Conservation (phyloP, 495 filamentous ascomycete species). For the Polyplosphaeria fusca region DNA sequence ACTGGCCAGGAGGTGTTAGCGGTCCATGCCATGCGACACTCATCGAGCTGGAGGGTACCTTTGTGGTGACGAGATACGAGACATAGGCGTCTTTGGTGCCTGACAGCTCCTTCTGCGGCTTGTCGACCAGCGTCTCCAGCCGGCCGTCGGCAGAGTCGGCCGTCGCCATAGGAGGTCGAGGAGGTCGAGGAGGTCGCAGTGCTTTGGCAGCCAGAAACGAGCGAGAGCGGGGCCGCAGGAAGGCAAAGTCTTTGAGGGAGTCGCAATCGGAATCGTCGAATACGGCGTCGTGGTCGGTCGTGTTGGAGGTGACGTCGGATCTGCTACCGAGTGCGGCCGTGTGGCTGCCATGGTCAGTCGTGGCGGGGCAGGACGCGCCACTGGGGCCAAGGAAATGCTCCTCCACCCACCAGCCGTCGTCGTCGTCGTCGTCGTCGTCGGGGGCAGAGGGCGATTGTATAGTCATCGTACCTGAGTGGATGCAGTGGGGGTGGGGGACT, state of each 20-base stretch:
- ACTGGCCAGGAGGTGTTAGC: constrained; percentile 50
- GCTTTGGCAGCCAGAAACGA: too few relatives aligned
- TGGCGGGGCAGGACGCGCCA: too few relatives aligned
- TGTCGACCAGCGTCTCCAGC: constrained; percentile 76
- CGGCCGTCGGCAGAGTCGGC: constrained; percentile 55
- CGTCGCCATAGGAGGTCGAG: not conserved
- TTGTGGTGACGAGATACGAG: constrained; percentile 88
- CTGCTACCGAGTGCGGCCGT: too few relatives aligned
- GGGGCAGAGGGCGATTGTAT: too few relatives aligned
- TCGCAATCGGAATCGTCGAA: constrained; percentile 6
- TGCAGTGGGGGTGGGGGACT: too few relatives aligned
- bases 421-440: too few relatives aligned
- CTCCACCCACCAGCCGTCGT: too few relatives aligned
- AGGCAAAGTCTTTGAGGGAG: constrained; percentile 1
- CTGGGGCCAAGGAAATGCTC: too few relatives aligned
- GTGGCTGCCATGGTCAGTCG: too few relatives aligned
- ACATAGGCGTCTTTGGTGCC: constrained; percentile 98
- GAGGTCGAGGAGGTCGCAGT: not conserved
- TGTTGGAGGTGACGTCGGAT: too few relatives aligned
- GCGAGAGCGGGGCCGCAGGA: too few relatives aligned
- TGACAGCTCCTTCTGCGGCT: constrained; percentile 87
- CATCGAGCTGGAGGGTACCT: constrained; percentile 52
- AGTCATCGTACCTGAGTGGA: too few relatives aligned
- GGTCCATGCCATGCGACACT: not conserved
- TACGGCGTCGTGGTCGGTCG: not conserved